phyloP scores from a whole-genome alignment of 2,329 filamentous ascomycete genomes.

The Knoxdaviesia capensis region DNA sequence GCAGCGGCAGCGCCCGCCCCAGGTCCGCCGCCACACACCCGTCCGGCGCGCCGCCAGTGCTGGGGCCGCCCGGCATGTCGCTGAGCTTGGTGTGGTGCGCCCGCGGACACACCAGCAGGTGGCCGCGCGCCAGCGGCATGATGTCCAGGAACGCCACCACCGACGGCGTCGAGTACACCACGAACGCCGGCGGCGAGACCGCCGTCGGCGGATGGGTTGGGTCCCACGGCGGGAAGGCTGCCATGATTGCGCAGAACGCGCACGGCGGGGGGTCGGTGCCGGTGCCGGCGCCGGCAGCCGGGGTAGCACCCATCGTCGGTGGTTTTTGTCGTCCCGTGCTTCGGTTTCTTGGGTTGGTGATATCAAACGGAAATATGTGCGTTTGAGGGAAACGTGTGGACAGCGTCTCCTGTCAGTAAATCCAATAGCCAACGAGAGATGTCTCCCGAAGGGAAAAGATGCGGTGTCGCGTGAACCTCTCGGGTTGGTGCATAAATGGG shows the following conservation, averaged over 20 bases:
- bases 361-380: too few relatives aligned
- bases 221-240: conserved; percentile 25
- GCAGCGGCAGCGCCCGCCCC: conserved; percentile 45
- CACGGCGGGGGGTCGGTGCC: conserved; percentile 14
- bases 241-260: conserved; percentile 42
- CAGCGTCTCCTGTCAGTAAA: too few relatives aligned
- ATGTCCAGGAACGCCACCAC: conserved; percentile 87
- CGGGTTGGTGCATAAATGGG: too few relatives aligned
- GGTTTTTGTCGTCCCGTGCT: too few relatives aligned
- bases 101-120: conserved; percentile 66
- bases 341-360: too few relatives aligned
- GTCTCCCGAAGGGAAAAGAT: too few relatives aligned
- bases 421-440: too few relatives aligned
- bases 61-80: conserved; percentile 32
- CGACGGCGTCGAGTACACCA: conserved; percentile 59
- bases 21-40: conserved; percentile 32
- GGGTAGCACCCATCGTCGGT: too few relatives aligned
- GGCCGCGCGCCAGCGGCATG: conserved; percentile 64
- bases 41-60: conserved; percentile 18
- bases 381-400: too few relatives aligned
- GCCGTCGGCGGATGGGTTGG: conserved; percentile 19
- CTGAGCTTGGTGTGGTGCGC: conserved; percentile 59
- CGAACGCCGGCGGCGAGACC: conserved; percentile 26
- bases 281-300: background rate
- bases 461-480: too few relatives aligned